phyloP scores from a whole-genome alignment of 2,329 filamentous ascomycete species.

The Parafenestella ontariensis region DNA sequence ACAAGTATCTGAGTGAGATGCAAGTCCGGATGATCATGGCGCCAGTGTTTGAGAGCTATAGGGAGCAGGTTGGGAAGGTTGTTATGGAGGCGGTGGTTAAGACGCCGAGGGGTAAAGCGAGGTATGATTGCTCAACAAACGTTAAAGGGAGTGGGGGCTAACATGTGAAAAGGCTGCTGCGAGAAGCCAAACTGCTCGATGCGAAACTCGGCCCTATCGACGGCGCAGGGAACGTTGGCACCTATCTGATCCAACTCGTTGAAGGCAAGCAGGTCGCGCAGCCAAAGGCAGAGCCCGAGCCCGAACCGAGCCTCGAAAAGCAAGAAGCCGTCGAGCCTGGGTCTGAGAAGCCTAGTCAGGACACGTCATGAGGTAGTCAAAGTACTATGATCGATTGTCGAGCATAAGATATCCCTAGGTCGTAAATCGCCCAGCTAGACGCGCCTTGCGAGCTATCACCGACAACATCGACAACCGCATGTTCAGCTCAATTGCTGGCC shows the following conservation, averaged over 20 bases:
- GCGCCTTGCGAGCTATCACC: background rate
- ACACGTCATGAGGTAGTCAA: background rate
- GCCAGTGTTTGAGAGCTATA: slow-evolving; percentile 83
- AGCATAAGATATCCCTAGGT: too few relatives aligned
- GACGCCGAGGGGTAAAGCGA: slow-evolving; percentile 72
- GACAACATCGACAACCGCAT: background rate
- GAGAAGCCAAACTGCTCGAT: slow-evolving; percentile 77
- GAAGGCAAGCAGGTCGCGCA: slow-evolving; percentile 60
- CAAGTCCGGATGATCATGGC: slow-evolving; percentile 84
- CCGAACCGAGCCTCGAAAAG: slow-evolving; percentile 4
- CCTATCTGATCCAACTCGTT: slow-evolving; percentile 70
- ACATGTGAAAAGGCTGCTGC: slow-evolving; percentile 69
- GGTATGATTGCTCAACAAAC: slow-evolving; percentile 59
- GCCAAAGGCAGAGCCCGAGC: slow-evolving; percentile 11
- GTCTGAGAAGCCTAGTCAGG: background rate
- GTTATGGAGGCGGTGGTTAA: slow-evolving; percentile 70
- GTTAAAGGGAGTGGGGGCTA: background rate
- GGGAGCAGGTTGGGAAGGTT: slow-evolving; percentile 76
- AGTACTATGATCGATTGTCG: background rate
- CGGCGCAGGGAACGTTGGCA: slow-evolving; percentile 76
- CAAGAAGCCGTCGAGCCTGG: background rate
- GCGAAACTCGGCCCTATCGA: slow-evolving; percentile 77
- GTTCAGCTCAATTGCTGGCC: background rate
- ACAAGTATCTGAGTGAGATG: slow-evolving; percentile 78
- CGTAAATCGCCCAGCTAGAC: background rate